A percentile compares a stretch with the other conserved stretches of the same genome.
Conservation (phyloP, 106 monocot species). For the Alisma plantagoaquatica region DNA sequence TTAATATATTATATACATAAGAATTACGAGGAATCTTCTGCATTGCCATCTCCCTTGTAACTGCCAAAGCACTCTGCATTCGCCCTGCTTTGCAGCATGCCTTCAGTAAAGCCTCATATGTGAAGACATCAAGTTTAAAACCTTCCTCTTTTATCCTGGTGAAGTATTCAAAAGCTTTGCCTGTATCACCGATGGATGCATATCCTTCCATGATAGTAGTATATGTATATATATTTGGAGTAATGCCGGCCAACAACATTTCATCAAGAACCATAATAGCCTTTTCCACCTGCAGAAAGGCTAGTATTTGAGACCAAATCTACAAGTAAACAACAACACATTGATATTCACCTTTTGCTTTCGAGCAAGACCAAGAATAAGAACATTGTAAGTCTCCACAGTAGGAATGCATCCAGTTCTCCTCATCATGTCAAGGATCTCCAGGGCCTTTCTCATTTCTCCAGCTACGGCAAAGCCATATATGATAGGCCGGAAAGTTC, state of each 20-base stretch:
- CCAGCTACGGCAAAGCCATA: constrained; percentile 71
- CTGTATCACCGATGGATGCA: constrained; percentile 77
- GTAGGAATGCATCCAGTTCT: constrained; percentile 74
- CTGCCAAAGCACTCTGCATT: constrained; percentile 97
- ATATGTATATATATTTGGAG: constrained; percentile 75
- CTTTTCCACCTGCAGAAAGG: constrained; percentile 59
- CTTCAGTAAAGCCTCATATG: constrained; percentile 87
- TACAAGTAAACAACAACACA: neutral
- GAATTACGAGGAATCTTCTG: constrained; percentile 69
- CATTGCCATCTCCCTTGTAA: constrained; percentile 79
- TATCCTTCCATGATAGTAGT: constrained; percentile 94
- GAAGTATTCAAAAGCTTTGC: constrained; percentile 94
- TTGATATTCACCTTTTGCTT: constrained; percentile 54
- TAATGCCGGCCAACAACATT: constrained; percentile 64
- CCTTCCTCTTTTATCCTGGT: constrained; percentile 89
- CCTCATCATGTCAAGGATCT: constrained; percentile 82
- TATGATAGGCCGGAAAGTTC: constrained; percentile 90
- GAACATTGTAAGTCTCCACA: constrained; percentile 86
- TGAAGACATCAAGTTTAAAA: constrained; percentile 79
- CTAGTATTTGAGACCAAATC: neutral
- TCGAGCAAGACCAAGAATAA: constrained; percentile 71
- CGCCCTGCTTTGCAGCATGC: constrained; percentile 97
- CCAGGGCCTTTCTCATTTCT: constrained; percentile 64
- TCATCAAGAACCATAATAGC: constrained; percentile 67
- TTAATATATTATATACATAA: constrained; percentile 90